Conservation (phyloP, 352 stramenopile genomes). For the Globisporangium viniferum region DNA sequence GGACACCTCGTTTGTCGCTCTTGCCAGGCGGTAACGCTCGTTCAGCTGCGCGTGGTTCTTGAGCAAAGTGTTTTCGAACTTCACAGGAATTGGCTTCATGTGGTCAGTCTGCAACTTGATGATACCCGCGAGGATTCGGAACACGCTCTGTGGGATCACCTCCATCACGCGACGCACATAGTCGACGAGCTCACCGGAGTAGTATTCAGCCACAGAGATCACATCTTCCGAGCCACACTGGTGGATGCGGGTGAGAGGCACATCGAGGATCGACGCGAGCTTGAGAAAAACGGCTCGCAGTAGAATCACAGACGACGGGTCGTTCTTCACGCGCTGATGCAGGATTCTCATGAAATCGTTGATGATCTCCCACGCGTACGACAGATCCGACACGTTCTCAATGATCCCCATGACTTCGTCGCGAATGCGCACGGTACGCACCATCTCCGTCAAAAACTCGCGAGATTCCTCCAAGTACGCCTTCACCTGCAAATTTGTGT, state of each 20-base stretch:
- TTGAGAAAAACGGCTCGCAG: conserved; percentile 94
- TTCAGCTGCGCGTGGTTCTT: conserved; percentile 92
- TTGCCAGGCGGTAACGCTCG: conserved; percentile 90
- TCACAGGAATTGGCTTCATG: conserved; percentile 89
- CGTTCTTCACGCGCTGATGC: conserved; percentile 90
- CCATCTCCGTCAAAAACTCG: conserved; percentile 93
- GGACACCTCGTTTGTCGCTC: conserved; percentile 93
- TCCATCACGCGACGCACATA: conserved; percentile 95
- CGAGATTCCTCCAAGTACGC: conserved; percentile 91
- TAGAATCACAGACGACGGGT: conserved; percentile 91
- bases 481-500: conserved; percentile 95
- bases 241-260: conserved; percentile 91
- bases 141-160: conserved; percentile 93
- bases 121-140: conserved; percentile 92
- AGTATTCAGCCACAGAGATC: conserved; percentile 92
- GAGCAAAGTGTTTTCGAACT: conserved; percentile 91
- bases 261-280: conserved; percentile 92
- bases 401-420: conserved; percentile 92
- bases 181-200: conserved; percentile 91
- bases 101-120: conserved; percentile 91
- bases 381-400: conserved; percentile 92
- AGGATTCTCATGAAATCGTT: conserved; percentile 94
- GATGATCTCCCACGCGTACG: conserved; percentile 94
- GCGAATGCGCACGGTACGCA: conserved; percentile 92
- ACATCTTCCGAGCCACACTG: conserved; percentile 91